phyloP scores from a whole-genome alignment of 2,329 filamentous ascomycete genomes.

The Exutisphaerella laricina region DNA sequence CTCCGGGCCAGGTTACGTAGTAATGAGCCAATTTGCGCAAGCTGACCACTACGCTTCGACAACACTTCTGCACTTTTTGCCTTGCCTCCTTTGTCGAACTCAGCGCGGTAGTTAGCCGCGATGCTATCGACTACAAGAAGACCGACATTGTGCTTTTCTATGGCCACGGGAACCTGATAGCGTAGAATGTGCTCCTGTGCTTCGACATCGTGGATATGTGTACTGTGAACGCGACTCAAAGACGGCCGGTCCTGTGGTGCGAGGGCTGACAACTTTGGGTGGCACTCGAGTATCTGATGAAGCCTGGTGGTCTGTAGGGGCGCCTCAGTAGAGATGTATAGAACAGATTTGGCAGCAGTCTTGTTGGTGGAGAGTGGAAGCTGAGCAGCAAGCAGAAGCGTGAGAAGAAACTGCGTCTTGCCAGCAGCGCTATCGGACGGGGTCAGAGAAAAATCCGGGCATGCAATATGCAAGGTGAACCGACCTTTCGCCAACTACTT shows the following conservation, averaged over 20 bases:
- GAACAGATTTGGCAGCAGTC: conserved; percentile 59
- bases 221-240: conserved; percentile 70
- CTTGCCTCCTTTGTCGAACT: conserved; percentile 57
- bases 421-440: conserved; percentile 61
- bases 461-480: too few relatives aligned
- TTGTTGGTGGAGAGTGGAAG: conserved; percentile 51
- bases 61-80: conserved; percentile 49
- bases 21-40: conserved; percentile 69
- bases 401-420: conserved; percentile 90
- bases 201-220: conserved; percentile 83
- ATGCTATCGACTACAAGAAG: conserved; percentile 86
- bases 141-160: conserved; percentile 69
- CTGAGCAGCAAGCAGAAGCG: conserved; percentile 77
- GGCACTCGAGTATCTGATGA: conserved; percentile 65
- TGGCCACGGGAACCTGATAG: conserved; percentile 84
- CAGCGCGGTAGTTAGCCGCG: conserved; percentile 90
- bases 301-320: conserved; percentile 76
- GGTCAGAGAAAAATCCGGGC: conserved; percentile 2
- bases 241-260: conserved; percentile 50
- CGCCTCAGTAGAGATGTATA: conserved; percentile 94
- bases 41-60: conserved; percentile 68
- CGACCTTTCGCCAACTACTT: conserved; percentile 84
- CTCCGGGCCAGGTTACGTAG: conserved; percentile 69
- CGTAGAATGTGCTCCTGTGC: conserved; percentile 90
- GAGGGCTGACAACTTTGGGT: conserved; percentile 54